Percentiles rank a stretch among this genome's conserved stretches.
Evolutionary conservation across 169 alveolate species (phyloP).

Genomic region (Plasmodium falciparum): DNA sequence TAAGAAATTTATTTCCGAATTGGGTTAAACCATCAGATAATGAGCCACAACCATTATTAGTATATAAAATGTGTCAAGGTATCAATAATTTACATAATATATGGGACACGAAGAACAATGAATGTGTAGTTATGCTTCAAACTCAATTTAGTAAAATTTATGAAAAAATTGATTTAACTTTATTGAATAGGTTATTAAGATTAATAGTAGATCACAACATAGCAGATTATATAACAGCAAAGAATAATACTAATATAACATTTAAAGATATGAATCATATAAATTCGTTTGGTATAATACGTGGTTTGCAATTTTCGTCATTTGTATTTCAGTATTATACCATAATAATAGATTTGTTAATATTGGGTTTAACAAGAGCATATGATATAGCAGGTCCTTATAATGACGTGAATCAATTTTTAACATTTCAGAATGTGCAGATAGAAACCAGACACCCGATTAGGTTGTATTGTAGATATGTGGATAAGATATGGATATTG

Average conservation of each 20-base stretch:
- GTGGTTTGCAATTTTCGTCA: conserved; percentile 98
- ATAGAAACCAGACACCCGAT: conserved; percentile 99
- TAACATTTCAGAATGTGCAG: conserved; percentile 94
- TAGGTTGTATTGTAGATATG: conserved; percentile 97
- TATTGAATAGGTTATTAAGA: conserved; percentile 97
- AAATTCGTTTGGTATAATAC: conserved; percentile 97
- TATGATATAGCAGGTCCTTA: conserved; percentile 99
- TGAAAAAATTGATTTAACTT: conserved; percentile 98
- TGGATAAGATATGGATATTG: conserved; percentile 96
- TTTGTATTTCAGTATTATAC: conserved; percentile 97
- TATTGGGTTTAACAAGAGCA: conserved; percentile 99
- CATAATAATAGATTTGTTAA: conserved; percentile 93
- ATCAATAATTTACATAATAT: conserved; percentile 98
- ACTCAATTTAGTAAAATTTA: conserved; percentile 91
- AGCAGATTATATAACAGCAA: conserved; percentile 99
- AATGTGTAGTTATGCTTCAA: conserved; percentile 96
- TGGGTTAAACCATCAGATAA: conserved; percentile 99
- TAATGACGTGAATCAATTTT: conserved; percentile 95
- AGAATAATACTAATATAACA: conserved; percentile 97
- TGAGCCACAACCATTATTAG: conserved; percentile 99
- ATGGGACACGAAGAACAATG: conserved; percentile 97
- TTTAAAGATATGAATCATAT: conserved; percentile 99
- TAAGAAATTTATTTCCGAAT: conserved; percentile 98
- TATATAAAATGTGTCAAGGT: conserved; percentile 99
- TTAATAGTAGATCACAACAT: conserved; percentile 99